Base-by-base conservation (phyloP, 768 basidiomycete genomes). In the Daedalea quercina region DNA sequence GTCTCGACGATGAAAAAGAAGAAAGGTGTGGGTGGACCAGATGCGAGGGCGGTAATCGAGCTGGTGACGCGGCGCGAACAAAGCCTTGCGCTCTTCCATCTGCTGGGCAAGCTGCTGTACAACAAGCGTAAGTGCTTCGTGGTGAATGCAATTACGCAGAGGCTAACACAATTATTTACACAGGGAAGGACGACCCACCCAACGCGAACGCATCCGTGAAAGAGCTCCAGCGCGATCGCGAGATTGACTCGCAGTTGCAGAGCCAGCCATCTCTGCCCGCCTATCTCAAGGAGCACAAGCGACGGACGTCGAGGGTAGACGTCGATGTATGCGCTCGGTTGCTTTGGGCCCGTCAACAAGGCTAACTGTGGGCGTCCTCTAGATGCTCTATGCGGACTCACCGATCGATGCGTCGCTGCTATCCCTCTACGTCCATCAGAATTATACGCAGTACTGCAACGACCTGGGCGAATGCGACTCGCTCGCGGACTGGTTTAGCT, bases 331-430 rank as follows among this genome's bases (percentile, higher is more conserved):
- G 31, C 25, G 12, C 13, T 23, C 17, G 7, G n/a, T 35, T 22
- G n/a, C 28, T 46, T 35, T 40, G 31, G 13, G 4, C 19, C 13
- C 17, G 15, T 15, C 15, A 15, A 40, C 17, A 34, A 41, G 11
- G 24, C 43, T 61, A 23, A 56, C 52, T 31, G 26, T n/a, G 15
- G 3, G 13, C 15, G 37, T 3, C 6, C 26, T 3, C 42, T 53
- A 94, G 92, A 65, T 66, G 11, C 69, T 97, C 2, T 89, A 87
- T 63, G 80, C 85, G 1, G 87, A 92, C 63, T 88, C 88, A 0
- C 93, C 95, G 0, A 86, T 98, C 51, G 96, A 99, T 68, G 83
- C 91, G 1, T 90, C 90, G 1, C 73, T 97, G 1, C 87, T 94
- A 56, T 85, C 86, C 2, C 68, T 95, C 7, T 99, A 97, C 64